Conservation (phyloP, 768 basidiomycete genomes). For the Mycena capillaripes region DNA sequence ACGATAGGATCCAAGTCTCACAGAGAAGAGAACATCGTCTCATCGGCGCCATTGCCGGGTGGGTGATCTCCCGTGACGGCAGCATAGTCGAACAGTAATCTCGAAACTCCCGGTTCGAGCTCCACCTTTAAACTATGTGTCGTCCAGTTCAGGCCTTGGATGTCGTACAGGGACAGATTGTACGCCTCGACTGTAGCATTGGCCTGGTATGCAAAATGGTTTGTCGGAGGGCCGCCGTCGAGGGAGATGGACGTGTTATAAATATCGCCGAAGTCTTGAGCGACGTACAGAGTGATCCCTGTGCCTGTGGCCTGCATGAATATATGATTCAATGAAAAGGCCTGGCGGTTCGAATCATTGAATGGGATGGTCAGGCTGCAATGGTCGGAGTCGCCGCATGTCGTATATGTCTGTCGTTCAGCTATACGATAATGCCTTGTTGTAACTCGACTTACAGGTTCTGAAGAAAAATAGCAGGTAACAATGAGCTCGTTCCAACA, state of each 20-base stretch:
- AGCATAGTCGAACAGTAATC: constrained; percentile 29
- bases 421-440: too few species aligned
- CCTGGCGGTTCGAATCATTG: constrained; percentile 10
- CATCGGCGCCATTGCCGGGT: not conserved
- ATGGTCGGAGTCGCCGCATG: constrained; percentile 17
- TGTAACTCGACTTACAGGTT: constrained; percentile 3
- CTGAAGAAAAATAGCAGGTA: not conserved
- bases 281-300: constrained; percentile 30
- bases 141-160: constrained; percentile 26
- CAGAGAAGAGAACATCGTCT: not conserved
- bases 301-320: constrained; percentile 9
- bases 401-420: constrained; percentile 11
- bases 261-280: constrained; percentile 28
- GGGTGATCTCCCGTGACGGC: constrained; percentile 27
- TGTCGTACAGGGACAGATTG: constrained; percentile 27
- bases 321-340: not conserved
- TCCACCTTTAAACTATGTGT: constrained; percentile 18
- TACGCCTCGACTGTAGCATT: constrained; percentile 15
- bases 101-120: constrained; percentile 1
- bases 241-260: constrained; percentile 32
- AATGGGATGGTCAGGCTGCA: constrained; percentile 33
- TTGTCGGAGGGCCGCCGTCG: constrained; percentile 18
- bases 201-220: constrained; percentile 25
- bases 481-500: too few species aligned
- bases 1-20: not conserved